Conservation (phyloP, 768 basidiomycete genomes). For the Terana coerulea region DNA sequence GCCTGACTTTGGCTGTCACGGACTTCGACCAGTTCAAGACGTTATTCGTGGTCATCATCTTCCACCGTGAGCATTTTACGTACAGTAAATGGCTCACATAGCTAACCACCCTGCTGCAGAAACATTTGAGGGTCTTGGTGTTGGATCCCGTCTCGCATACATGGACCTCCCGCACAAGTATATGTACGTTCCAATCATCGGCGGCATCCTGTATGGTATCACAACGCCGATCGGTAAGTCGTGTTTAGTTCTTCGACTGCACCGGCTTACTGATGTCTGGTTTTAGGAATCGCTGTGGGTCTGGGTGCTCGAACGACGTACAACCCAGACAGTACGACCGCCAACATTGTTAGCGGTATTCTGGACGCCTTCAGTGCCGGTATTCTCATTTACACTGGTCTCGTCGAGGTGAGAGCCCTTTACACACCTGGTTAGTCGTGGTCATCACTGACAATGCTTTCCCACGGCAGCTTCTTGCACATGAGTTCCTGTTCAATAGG, state of each 20-base stretch:
- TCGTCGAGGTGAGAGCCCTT: conserved; percentile 62
- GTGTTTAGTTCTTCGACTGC: not conserved
- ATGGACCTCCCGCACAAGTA: conserved; percentile 57
- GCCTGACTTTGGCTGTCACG: conserved; percentile 90
- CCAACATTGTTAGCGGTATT: conserved; percentile 79
- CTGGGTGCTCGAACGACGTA: conserved; percentile 74
- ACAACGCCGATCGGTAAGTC: conserved; percentile 68
- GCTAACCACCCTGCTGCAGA: conserved; percentile 40
- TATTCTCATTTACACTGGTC: conserved; percentile 82
- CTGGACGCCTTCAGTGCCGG: conserved; percentile 85
- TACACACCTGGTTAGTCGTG: not conserved
- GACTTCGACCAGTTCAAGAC: conserved; percentile 71
- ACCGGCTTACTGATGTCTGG: not conserved
- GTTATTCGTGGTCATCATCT: conserved; percentile 86
- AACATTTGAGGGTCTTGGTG: conserved; percentile 91
- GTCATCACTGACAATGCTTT: not conserved
- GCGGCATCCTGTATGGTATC: conserved; percentile 63
- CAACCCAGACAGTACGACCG: conserved; percentile 73
- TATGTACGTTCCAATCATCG: conserved; percentile 53
- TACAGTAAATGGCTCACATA: not conserved
- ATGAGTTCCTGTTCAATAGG: conserved; percentile 91
- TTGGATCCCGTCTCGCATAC: conserved; percentile 85
- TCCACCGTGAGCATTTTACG: conserved; percentile 77
- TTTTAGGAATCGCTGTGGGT: conserved; percentile 67
- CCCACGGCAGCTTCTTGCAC: conserved; percentile 69